Evolutionary conservation across 768 basidiomycete species (phyloP), one percentile per base, ranked within the genome.

Genomic region (Boletus vermiculosoides): DNA sequence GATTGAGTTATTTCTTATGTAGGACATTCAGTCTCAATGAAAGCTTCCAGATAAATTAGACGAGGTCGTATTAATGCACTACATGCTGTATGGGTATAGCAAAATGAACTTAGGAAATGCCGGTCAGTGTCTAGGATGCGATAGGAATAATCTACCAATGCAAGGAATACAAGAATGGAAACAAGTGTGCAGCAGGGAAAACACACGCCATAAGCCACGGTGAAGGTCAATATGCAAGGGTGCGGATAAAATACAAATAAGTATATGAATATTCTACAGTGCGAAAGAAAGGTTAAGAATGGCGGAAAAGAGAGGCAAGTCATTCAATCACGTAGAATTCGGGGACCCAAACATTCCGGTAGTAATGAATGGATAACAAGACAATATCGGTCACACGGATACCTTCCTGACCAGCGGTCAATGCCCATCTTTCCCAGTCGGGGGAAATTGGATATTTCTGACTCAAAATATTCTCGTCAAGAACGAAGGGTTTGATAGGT

Each of bases 311-410:
- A 30, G 8, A 31, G 22, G 20, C 13, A 22, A 6, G n/a, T 11
- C 58, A 67, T 37, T 61, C 57, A 4, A 66, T 58, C 57, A 71
- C 62, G 40, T 71, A 70, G 50, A 71, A 40, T 36, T 71, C 69
- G 31, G 70, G 70, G 4, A 70, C 45, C 69, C 69, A 71, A 6
- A 57, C 39, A n/a, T 59, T 63, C n/a, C 55, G 53, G 47, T 71
- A 71, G 46, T 70, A 66, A 54, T 71, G 70, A 3, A 64, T 31
- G 30, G 65, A 63, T 0, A 71, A 37, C 12, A 71, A 40, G 12
- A 60, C 58, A 9, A 71, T 34, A 13, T 67, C 66, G 11, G 50
- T 28, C 2, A 37, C 25, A 9, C 51, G 56, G n/a, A 70, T 61
- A 40, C 56, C 60, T 54, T 66, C 59, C 9, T 50, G 16, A 13